phyloP scores from a whole-genome alignment of 106 monocot genomes.

The Acorus gramineus region DNA sequence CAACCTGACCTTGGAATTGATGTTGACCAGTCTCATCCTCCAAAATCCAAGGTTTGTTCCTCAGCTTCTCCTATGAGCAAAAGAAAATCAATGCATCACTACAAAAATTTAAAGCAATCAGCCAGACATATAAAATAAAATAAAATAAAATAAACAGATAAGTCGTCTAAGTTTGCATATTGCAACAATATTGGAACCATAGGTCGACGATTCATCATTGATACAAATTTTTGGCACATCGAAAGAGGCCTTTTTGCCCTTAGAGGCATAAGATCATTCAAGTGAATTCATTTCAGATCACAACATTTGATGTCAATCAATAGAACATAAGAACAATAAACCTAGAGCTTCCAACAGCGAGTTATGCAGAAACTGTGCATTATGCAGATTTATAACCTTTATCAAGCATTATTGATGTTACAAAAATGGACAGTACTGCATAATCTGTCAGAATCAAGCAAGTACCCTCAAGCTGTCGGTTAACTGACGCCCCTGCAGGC shows the following conservation, averaged over 20 bases:
- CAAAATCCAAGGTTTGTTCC: conserved; percentile 91
- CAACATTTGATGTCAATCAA: no score
- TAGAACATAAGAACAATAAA: no score
- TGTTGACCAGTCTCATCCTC: conserved; percentile 96
- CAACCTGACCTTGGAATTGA: conserved; percentile 89
- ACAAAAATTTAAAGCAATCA: not conserved
- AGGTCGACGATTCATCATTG: no score
- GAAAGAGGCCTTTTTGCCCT: no score
- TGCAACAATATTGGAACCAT: no score
- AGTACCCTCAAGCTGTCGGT: conserved; percentile 47
- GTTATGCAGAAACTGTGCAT: no score
- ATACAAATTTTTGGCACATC: no score
- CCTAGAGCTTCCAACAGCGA: no score
- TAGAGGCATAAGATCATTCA: no score
- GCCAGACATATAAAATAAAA: not conserved
- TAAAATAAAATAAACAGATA: not conserved
- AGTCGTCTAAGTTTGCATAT: no score
- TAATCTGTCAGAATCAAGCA: not conserved
- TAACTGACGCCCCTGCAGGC: conserved; percentile 61
- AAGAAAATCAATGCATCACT: not conserved
- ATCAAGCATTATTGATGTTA: not conserved
- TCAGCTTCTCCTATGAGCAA: conserved; percentile 67
- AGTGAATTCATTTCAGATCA: no score
- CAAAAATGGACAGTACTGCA: not conserved
- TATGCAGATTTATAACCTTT: no score